These are phyloP conservation scores for Solanum microdontum DNA, from an alignment of 257 asterid species.

Conservation along the genomic window DNA sequence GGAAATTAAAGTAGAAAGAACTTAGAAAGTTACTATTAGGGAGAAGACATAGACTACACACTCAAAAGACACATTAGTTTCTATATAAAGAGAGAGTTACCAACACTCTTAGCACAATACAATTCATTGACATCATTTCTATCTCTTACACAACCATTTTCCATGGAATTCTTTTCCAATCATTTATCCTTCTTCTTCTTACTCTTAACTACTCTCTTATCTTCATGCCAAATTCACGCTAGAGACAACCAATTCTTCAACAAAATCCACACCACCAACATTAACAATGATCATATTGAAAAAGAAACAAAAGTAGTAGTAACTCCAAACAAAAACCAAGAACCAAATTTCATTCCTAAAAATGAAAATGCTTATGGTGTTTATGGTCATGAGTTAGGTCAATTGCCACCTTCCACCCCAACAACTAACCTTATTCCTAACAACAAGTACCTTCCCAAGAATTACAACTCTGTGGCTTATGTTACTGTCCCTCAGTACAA, in stretches of 20 bases:
- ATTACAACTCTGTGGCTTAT: slow-evolving; percentile 44
- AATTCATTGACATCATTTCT: not conserved
- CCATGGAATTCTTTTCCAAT: slow-evolving; percentile 34
- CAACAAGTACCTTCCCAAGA: slow-evolving; percentile 37
- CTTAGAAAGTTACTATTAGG: not conserved
- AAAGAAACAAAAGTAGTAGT: not conserved
- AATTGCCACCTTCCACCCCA: slow-evolving; percentile 29
- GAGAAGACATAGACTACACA: no score
- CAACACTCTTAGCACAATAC: no score
- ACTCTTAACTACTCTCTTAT: slow-evolving; percentile 14
- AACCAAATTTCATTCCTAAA: slow-evolving; percentile 29
- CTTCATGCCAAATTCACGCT: slow-evolving; percentile 20
- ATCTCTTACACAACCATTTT: not conserved
- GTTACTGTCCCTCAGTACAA: no score
- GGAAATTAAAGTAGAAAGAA: not conserved
- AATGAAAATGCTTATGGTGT: slow-evolving; percentile 42
- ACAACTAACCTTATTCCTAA: not conserved
- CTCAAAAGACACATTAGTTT: no score
- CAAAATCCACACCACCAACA: slow-evolving; percentile 29
- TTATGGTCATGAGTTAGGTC: slow-evolving; percentile 17
- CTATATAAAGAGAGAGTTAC: no score
- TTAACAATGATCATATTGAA: not conserved
- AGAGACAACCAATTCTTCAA: slow-evolving; percentile 46
- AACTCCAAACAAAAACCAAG: not conserved
- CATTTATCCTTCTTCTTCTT: slow-evolving; percentile 15